Evolutionary conservation across 1,139 yeast genomes (phyloP).

Genomic region (Entelexis paramagnoliae): DNA sequence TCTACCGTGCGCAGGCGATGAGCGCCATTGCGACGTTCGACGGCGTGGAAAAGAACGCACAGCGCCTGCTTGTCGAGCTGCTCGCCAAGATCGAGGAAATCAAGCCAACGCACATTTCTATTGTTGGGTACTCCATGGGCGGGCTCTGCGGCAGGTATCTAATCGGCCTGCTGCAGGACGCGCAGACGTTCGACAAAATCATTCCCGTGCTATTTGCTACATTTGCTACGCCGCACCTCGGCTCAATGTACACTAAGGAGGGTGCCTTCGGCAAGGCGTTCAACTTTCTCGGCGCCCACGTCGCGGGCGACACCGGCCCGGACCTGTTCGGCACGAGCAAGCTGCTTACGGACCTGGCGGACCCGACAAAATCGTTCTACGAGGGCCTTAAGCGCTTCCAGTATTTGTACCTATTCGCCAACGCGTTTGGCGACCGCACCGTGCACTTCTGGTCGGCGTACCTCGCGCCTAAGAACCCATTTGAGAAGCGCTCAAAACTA

Average conservation of each 20-base stretch:
- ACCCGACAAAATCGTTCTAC: slow-evolving; percentile 42
- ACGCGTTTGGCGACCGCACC: slow-evolving; percentile 62
- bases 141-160: slow-evolving; percentile 51
- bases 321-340: slow-evolving; percentile 51
- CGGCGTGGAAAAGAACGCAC: slow-evolving; percentile 65
- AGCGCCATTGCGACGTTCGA: slow-evolving; percentile 58
- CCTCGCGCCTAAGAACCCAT: slow-evolving; percentile 41
- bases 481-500: slow-evolving; percentile 22
- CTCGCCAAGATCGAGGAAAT: slow-evolving; percentile 18
- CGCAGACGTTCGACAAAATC: slow-evolving; percentile 44
- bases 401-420: slow-evolving; percentile 53
- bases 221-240: slow-evolving; percentile 81
- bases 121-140: slow-evolving; percentile 47
- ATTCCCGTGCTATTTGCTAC: slow-evolving; percentile 56
- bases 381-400: slow-evolving; percentile 50
- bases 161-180: slow-evolving; percentile 50
- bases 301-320: slow-evolving; percentile 64
- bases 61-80: slow-evolving; percentile 51
- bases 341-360: slow-evolving; percentile 43
- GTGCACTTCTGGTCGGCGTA: slow-evolving; percentile 47
- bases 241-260: slow-evolving; percentile 37
- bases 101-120: slow-evolving; percentile 33
- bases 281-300: slow-evolving; percentile 49
- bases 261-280: slow-evolving; percentile 40
- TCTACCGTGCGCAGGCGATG: slow-evolving; percentile 42